Evolutionary conservation across 768 basidiomycete species (phyloP), one percentile per base, ranked within the genome.

Genomic region (Phaeolepiota aurea): DNA sequence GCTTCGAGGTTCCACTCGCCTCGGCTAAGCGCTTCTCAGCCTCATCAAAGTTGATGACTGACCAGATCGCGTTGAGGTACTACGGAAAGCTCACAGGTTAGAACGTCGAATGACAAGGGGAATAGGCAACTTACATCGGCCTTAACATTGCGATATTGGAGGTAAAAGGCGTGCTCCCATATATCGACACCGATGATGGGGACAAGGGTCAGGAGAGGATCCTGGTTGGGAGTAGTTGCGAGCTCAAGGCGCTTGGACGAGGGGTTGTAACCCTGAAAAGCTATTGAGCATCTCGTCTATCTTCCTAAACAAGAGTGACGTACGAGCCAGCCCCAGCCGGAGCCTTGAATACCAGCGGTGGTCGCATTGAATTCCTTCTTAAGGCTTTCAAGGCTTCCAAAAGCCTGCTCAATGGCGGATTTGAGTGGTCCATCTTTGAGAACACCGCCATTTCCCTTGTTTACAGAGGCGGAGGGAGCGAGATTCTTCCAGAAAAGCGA

Each of bases 401-500:
- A 97, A 22, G 68, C 57, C 15, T 65, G 50, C 4, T 59, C 56
- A 52, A 94, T 79, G 33, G 82, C 79, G 0, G 61, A 45, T 62
- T 82, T 87, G 55, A 91, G 69, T 11, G 76, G 69, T 15, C 86
- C 86, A 2, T 72, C 68, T 25, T 62, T 63, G 53, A 86, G 66
- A 4, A 55, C 56, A 37, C 82, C 84, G 12, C 85, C 85, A 25
- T 49, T 55, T 18, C 81, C 82, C 49, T 66, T 58, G 49, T 69
- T 67, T 12, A 55, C 49, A 3, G 66, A 58, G 14, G 28, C 28
- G 19, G 76, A 53, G 1, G 87, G 87, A 2, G 89, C 81, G 41
- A 96, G 72, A 71, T 92, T 93, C 68, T 77, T 84, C 93, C 93
- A 96, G 76, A 97, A 97, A 44, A 93, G 79, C 39, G 90, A 86